Percentiles rank a stretch among this genome's conserved stretches.
Conservation (phyloP, 1,284 basidiomycete species). For the Ustilago trichophora region DNA sequence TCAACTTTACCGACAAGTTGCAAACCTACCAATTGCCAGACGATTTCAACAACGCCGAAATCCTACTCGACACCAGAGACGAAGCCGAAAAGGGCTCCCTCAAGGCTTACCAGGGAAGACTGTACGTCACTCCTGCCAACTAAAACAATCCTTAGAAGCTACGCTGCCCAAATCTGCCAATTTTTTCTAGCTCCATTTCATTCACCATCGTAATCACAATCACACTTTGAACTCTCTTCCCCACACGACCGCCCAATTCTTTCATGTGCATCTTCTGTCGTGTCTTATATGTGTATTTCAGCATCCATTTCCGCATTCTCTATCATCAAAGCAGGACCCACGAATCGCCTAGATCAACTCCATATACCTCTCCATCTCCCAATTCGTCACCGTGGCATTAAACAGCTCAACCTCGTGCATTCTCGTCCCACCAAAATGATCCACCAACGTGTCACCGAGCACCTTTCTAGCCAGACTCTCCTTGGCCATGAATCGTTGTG, state of each 20-base stretch:
- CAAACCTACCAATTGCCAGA: constrained; percentile 31
- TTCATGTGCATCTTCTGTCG: too few relatives aligned
- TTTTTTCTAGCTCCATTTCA: too few relatives aligned
- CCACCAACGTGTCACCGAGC: constrained; percentile 87
- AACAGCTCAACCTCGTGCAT: constrained; percentile 85
- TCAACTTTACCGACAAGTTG: constrained; percentile 46
- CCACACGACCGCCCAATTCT: too few relatives aligned
- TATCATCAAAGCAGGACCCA: too few relatives aligned
- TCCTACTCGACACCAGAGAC: constrained; percentile 20
- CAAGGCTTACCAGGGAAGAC: constrained; percentile 30
- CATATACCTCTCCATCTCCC: constrained; percentile 79
- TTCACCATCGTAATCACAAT: too few relatives aligned
- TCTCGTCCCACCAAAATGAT: constrained; percentile 90
- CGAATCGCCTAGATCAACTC: constrained; percentile 26
- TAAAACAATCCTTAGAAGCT: neutral
- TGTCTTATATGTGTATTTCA: too few relatives aligned
- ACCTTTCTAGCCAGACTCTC: constrained; percentile 84
- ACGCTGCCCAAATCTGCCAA: too few relatives aligned
- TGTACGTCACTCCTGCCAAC: constrained; percentile 32
- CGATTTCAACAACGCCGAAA: constrained; percentile 10
- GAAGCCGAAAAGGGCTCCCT: constrained; percentile 17
- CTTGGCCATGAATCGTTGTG: constrained; percentile 78
- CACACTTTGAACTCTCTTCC: too few relatives aligned
- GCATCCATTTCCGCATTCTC: too few relatives aligned
- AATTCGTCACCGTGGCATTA: constrained; percentile 88